Evolutionary conservation across 768 basidiomycete species (phyloP).

Genomic region (Suillus ampliporus): DNA sequence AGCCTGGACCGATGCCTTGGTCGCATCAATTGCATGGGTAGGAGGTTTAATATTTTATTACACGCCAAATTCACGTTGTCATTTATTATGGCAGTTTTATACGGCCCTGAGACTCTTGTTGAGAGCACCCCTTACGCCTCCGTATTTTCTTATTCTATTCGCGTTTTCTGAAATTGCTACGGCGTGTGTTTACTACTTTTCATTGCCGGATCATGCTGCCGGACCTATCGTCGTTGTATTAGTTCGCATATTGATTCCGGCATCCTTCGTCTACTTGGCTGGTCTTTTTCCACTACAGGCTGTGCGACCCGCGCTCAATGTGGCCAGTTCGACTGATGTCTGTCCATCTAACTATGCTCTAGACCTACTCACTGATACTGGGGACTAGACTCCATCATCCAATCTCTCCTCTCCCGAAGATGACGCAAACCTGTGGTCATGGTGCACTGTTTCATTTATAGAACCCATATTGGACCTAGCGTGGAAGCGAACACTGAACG

Average conservation of each 20-base stretch:
- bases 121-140: conserved; percentile 53
- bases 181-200: conserved; percentile 43
- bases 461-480: conserved; percentile 65
- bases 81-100: conserved; percentile 44
- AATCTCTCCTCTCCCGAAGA: conserved; percentile 67
- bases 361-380: conserved; percentile 15
- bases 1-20: conserved; percentile 31
- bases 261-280: conserved; percentile 51
- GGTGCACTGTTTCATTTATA: conserved; percentile 69
- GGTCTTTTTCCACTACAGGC: conserved; percentile 62
- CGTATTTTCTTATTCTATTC: conserved; percentile 55
- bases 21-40: conserved; percentile 57
- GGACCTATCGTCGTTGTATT: conserved; percentile 30
- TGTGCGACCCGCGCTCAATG: conserved; percentile 49
- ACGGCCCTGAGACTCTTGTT: conserved; percentile 44
- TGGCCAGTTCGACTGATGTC: conserved; percentile 51
- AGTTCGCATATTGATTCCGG: conserved; percentile 41
- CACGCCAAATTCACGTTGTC: conserved; percentile 14
- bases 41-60: conserved; percentile 24
- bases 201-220: conserved; percentile 25
- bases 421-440: conserved; percentile 64
- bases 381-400: conserved; percentile 52
- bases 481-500: conserved; percentile 49
- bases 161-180: conserved; percentile 44
- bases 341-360: conserved; percentile 38